These are phyloP conservation scores for Diutina scorzettiae DNA, from an alignment of 1,139 yeast species.

Conservation along the genomic window DNA sequence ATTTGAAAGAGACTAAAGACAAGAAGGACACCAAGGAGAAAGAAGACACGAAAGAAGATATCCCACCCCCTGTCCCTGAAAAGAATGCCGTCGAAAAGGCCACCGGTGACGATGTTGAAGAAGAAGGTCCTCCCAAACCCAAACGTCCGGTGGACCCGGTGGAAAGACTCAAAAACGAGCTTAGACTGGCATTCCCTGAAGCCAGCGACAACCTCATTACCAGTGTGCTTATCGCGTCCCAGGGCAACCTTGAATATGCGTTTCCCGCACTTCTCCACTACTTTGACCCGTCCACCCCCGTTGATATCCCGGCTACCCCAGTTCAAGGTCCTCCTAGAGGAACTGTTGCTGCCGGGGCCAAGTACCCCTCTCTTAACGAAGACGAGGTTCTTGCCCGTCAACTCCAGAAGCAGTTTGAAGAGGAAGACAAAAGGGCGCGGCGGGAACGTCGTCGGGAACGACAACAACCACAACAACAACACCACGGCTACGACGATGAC, in stretches of 20 bases:
- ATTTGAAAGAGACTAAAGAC: background rate
- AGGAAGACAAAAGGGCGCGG: conserved; percentile 23
- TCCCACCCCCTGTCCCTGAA: too few species aligned
- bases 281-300: conserved; percentile 63
- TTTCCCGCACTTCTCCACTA: conserved; percentile 76
- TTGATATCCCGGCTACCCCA: conserved; percentile 12
- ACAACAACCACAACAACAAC: conserved; percentile 16
- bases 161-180: conserved; percentile 37
- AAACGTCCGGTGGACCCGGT: conserved; percentile 55
- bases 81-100: conserved; percentile 6
- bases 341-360: background rate
- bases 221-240: conserved; percentile 78
- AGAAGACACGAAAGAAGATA: background rate
- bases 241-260: conserved; percentile 71
- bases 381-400: conserved; percentile 80
- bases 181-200: conserved; percentile 75
- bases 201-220: conserved; percentile 58
- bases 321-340: background rate
- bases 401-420: conserved; percentile 60
- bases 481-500: conserved; percentile 31
- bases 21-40: background rate
- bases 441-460: conserved; percentile 11
- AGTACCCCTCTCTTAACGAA: conserved; percentile 24
- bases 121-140: conserved; percentile 57
- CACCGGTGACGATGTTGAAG: conserved; percentile 10